phyloP scores from a whole-genome alignment of 345 rosid species.

The Melaleuca quinquenervia region DNA sequence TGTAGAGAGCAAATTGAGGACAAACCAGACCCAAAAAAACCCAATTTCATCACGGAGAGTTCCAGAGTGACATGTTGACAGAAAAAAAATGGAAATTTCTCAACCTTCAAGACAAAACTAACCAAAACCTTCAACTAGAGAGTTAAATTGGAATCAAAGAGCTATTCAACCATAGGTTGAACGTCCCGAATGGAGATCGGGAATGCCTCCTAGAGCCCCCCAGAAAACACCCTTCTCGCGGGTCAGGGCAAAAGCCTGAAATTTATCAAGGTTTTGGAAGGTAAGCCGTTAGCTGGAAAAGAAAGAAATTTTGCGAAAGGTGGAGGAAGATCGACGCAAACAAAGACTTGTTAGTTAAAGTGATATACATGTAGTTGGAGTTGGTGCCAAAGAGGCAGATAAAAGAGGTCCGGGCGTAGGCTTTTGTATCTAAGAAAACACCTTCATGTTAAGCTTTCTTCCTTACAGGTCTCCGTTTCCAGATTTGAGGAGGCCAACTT shows the following conservation, averaged over 20 bases:
- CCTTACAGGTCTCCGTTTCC: background rate
- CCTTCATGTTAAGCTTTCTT: background rate
- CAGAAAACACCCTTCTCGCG: too few relatives aligned
- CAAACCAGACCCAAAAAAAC: background rate
- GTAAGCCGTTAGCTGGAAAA: too few relatives aligned
- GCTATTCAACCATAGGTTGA: rapidly evolving
- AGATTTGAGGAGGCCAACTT: background rate
- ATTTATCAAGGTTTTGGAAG: too few relatives aligned
- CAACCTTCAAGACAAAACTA: background rate
- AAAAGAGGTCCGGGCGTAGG: background rate
- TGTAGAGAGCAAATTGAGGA: rapidly evolving
- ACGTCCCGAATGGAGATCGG: rapidly evolving
- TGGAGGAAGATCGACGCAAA: background rate
- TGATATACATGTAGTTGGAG: rapidly evolving
- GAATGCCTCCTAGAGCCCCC: too few relatives aligned
- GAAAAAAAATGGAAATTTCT: background rate
- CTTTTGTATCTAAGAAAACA: background rate
- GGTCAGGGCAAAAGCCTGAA: too few relatives aligned
- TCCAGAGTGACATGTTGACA: background rate
- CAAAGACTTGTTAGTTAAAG: background rate
- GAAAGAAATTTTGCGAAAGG: too few relatives aligned
- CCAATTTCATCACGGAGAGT: background rate
- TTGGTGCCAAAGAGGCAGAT: background rate
- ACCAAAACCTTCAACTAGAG: background rate
- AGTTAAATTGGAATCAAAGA: background rate